Evolutionary conservation across 306 rosid genomes (phyloP).

Genomic region (Vicia villosa): DNA sequence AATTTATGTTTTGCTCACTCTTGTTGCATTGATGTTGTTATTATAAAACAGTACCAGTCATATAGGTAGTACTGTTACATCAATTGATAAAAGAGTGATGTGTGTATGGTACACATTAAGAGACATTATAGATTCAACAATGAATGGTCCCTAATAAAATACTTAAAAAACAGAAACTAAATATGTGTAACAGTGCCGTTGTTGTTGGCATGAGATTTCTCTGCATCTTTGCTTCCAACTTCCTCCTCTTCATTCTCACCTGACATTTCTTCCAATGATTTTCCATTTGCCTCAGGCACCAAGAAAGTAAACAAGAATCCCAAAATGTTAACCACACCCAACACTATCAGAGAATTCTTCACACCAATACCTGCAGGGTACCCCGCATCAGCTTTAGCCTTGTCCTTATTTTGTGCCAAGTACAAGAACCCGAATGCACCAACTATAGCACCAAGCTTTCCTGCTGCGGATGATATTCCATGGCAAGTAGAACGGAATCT

Average conservation of each 20-base stretch:
- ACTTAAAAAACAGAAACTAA: constrained; percentile 23
- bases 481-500: constrained; percentile 56
- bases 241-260: constrained; percentile 71
- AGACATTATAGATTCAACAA: no score
- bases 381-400: constrained; percentile 68
- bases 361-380: constrained; percentile 30
- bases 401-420: constrained; percentile 70
- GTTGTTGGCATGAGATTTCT: constrained; percentile 26
- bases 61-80: no score
- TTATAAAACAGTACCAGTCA: no score
- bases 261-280: constrained; percentile 48
- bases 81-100: no score
- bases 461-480: constrained; percentile 69
- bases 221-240: not conserved
- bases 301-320: constrained; percentile 66
- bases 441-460: constrained; percentile 77
- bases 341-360: constrained; percentile 52
- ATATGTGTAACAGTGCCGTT: constrained; percentile 51
- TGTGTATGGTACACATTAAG: no score
- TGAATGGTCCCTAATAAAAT: no score
- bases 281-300: constrained; percentile 75
- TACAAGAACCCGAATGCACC: constrained; percentile 89
- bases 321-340: constrained; percentile 58
- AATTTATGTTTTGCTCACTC: no score
- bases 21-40: no score